phyloP scores from a whole-genome alignment of 768 basidiomycete species.

The Panaeolus papilionaceus region DNA sequence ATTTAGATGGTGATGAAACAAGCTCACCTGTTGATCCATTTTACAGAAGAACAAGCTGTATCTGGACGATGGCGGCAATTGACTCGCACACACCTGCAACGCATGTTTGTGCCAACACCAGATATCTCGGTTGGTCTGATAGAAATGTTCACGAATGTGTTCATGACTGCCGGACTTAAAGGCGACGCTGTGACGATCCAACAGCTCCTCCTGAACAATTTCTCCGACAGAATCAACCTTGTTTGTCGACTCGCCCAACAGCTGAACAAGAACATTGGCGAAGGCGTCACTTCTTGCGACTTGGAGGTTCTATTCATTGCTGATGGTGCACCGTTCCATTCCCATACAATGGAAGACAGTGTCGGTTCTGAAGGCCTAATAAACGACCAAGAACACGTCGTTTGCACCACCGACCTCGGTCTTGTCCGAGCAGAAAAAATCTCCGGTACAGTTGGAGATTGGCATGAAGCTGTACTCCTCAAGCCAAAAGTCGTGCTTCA shows the following conservation, averaged over 20 bases:
- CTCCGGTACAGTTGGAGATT: slow-evolving; percentile 48
- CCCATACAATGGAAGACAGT: slow-evolving; percentile 52
- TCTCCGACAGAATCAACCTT: slow-evolving; percentile 46
- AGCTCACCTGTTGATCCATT: slow-evolving; percentile 14
- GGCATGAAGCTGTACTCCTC: slow-evolving; percentile 54
- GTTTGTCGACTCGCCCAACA: slow-evolving; percentile 53
- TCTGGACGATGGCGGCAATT: slow-evolving; percentile 64
- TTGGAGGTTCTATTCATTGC: slow-evolving; percentile 55
- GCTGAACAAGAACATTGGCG: slow-evolving; percentile 63
- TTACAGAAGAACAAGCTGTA: slow-evolving; percentile 53
- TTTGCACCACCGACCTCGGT: slow-evolving; percentile 67
- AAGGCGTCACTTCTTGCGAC: slow-evolving; percentile 63
- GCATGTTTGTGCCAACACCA: slow-evolving; percentile 41
- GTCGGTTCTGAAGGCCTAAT: slow-evolving; percentile 27
- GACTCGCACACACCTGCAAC: slow-evolving; percentile 53
- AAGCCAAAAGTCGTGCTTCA: slow-evolving; percentile 62
- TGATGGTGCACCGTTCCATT: slow-evolving; percentile 48
- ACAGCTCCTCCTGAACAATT: slow-evolving; percentile 46
- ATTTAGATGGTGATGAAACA: background rate
- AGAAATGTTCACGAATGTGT: slow-evolving; percentile 48
- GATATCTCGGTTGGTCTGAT: slow-evolving; percentile 39
- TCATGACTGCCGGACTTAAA: slow-evolving; percentile 44
- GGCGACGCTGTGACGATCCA: slow-evolving; percentile 39
- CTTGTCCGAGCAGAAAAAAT: slow-evolving; percentile 47
- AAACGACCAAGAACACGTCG: slow-evolving; percentile 38